A percentile compares a stretch with the other conserved stretches of the same genome.
phyloP scores from a whole-genome alignment of 768 basidiomycete genomes.

The Tricholoma hemisulphureum region DNA sequence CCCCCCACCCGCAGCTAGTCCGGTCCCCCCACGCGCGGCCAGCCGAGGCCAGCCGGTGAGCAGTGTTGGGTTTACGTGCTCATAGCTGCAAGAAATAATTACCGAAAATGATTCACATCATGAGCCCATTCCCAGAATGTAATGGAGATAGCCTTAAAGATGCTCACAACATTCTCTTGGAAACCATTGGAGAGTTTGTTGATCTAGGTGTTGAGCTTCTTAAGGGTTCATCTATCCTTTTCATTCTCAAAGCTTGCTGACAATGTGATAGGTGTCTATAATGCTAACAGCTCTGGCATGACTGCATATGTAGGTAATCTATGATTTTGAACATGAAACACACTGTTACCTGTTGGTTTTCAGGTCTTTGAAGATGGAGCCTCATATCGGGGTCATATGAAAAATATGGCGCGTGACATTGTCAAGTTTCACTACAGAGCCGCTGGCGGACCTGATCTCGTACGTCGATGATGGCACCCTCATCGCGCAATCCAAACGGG shows the following conservation, averaged over 20 bases:
- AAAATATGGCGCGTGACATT: not conserved
- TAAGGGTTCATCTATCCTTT: not conserved
- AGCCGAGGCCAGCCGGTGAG: no score
- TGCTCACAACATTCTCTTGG: not conserved
- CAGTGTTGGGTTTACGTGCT: no score
- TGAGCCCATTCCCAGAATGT: not conserved
- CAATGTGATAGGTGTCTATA: not conserved
- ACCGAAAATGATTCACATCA: not conserved
- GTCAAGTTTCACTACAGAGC: not conserved
- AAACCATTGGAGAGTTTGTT: not conserved
- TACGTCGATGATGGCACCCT: no score
- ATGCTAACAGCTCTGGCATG: not conserved
- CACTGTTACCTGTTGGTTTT: not conserved
- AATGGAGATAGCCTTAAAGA: not conserved
- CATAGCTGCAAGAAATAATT: not conserved
- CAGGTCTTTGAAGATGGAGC: not conserved
- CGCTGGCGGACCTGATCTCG: no score
- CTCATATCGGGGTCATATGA: not conserved
- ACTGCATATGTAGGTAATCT: not conserved
- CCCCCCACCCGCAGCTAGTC: no score
- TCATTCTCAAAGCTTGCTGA: not conserved
- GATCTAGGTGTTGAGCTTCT: not conserved
- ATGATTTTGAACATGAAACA: not conserved
- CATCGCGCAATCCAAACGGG: no score
- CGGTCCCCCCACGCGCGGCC: no score